Base-by-base conservation (phyloP, 768 basidiomycete species). In the Paxillus rubicundulus region DNA sequence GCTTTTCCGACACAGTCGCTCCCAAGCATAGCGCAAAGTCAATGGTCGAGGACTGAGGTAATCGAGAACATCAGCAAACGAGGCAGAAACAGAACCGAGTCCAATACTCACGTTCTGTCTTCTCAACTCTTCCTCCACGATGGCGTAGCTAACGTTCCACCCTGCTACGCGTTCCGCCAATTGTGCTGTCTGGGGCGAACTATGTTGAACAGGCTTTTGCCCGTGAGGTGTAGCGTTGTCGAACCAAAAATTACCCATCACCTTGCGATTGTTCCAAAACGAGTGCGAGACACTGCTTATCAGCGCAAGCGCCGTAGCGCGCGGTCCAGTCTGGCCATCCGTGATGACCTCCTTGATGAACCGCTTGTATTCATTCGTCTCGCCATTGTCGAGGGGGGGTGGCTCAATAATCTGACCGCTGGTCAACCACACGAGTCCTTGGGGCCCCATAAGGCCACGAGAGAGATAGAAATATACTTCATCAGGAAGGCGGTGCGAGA, bases 271-370 rank as follows among this genome's bases (percentile, higher is more conserved):
- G 44, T 78, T 74, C 96, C 97, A 99, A 62, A 87, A 89, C 13
- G 71, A 77, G 70, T 97, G 84, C 32, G 82, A 71, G 16, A 88
- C 89, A 63, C 83, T 86, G 64, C 87, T 89, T 45, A 98, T 77
- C 47, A 99, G 79, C 36, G 94, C 94, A 27, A 99, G 77, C 20
- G 93, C 78, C 16, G 92, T 95, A 49, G 92, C 93, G 17, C 97
- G 82, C 28, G 97, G 97, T 1, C 92, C 89, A 13, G 93, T 97
- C 66, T 88, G 86, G 6, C 92, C 92, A 61, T 98, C 96, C 1
- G 95, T 98, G 50, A 98, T 87, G 32, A 93, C 89, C 70, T 98
- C 95, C 75, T 94, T 95, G 57, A 98, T 82, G 68, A 96, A 99
- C 18, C 94, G 83, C 61, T 85, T 86, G 68, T 97, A 98, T 68